Evolutionary conservation across 2,329 filamentous ascomycete genomes (phyloP).

Genomic region (Xylaria hypoxylon): DNA sequence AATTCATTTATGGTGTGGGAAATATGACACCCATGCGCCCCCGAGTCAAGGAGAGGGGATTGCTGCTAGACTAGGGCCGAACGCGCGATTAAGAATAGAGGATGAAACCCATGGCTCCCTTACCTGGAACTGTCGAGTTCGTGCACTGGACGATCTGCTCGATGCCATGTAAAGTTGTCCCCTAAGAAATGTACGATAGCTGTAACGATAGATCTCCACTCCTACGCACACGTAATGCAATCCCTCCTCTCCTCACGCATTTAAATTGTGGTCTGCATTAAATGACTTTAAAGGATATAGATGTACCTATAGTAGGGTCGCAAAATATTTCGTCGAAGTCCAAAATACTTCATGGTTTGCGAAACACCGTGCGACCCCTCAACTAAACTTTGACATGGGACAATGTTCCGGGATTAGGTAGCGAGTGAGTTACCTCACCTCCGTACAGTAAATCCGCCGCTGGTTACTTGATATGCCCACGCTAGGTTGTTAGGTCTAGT

Average conservation of each 20-base stretch:
- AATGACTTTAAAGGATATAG: neutral
- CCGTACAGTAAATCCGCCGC: constrained; percentile 8
- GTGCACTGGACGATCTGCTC: constrained; percentile 31
- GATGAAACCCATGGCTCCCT: constrained; percentile 33
- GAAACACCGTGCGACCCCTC: neutral
- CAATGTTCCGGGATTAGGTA: constrained; percentile 1
- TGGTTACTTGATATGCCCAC: neutral
- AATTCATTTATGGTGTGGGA: constrained; percentile 31
- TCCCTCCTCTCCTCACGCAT: constrained; percentile 6
- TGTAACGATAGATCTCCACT: constrained; percentile 21
- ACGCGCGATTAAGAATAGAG: constrained; percentile 28
- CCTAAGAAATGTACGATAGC: constrained; percentile 22
- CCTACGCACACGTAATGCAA: constrained; percentile 17
- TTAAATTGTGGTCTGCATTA: neutral
- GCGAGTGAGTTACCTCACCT: neutral
- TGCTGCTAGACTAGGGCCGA: constrained; percentile 27
- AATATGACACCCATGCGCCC: constrained; percentile 18
- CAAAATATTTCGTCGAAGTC: neutral
- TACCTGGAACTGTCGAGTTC: constrained; percentile 35
- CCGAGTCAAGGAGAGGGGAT: constrained; percentile 23
- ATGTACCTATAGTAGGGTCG: neutral
- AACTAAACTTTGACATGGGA: constrained; percentile 3
- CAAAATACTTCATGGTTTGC: neutral
- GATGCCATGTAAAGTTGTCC: constrained; percentile 14
- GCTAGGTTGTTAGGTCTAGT: neutral